Evolutionary conservation across 306 rosid species (phyloP).

Genomic region (Castanea sativa): DNA sequence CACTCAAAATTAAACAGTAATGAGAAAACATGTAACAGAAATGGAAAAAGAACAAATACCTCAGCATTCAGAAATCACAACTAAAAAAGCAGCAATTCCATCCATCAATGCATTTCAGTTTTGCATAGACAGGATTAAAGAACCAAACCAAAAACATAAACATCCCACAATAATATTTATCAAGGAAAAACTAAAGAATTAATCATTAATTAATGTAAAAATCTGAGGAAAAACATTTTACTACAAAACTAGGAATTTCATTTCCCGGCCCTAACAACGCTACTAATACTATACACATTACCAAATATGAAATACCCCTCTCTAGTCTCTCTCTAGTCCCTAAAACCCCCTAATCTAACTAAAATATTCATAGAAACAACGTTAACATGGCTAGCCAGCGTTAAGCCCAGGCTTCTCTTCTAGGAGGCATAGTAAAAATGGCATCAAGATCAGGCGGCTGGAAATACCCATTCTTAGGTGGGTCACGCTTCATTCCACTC

Average conservation of each 20-base stretch:
- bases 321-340: too few species aligned
- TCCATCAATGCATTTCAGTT: too few species aligned
- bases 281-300: not conserved
- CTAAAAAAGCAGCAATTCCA: too few species aligned
- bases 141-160: not conserved
- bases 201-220: not conserved
- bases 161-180: not conserved
- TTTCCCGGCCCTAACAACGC: not conserved
- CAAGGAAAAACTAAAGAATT: not conserved
- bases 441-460: constrained; percentile 81
- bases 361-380: too few species aligned
- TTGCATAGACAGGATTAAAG: too few species aligned
- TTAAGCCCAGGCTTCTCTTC: constrained; percentile 48
- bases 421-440: constrained; percentile 39
- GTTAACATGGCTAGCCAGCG: too few species aligned
- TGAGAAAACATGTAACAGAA: too few species aligned
- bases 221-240: not conserved
- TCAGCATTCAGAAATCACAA: too few species aligned
- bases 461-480: constrained; percentile 65
- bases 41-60: too few species aligned
- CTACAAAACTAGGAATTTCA: not conserved
- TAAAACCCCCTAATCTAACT: too few species aligned
- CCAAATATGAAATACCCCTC: not conserved
- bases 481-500: constrained; percentile 31
- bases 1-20: too few species aligned